Conservation (phyloP, 805 yeast genomes). For the Yarrowia deformans region DNA sequence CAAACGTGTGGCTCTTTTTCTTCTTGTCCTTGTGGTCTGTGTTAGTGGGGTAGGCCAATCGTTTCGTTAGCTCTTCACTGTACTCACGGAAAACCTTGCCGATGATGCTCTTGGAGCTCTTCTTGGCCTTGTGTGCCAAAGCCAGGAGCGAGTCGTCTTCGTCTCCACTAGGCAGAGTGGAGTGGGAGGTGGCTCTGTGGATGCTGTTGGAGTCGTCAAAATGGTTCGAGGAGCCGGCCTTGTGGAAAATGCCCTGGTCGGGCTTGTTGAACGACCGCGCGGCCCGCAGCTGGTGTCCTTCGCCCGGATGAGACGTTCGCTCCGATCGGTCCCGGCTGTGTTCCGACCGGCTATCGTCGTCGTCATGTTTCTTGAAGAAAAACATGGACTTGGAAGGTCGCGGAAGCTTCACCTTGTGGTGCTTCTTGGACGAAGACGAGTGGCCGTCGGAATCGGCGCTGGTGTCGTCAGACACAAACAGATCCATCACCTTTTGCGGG, state of each 20-base stretch:
- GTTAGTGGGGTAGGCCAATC: slow-evolving; percentile 21
- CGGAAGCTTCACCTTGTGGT: slow-evolving; percentile 25
- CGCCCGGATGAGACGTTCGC: slow-evolving; percentile 11
- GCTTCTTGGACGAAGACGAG: slow-evolving; percentile 13
- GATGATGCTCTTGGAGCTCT: slow-evolving; percentile 14
- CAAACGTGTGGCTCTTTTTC: slow-evolving; percentile 23
- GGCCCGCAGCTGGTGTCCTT: slow-evolving; percentile 18
- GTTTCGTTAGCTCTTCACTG: too few relatives aligned
- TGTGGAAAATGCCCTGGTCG: slow-evolving; percentile 31
- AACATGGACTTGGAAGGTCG: slow-evolving; percentile 37
- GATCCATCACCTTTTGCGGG: slow-evolving; percentile 35
- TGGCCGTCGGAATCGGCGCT: slow-evolving; percentile 7
- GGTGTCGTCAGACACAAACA: slow-evolving; percentile 32
- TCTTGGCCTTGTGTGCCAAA: slow-evolving; percentile 24
- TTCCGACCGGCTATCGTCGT: slow-evolving; percentile 23
- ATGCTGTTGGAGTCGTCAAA: slow-evolving; percentile 19
- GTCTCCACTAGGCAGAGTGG: slow-evolving; percentile 22
- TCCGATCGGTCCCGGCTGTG: not conserved
- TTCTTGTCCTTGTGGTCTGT: slow-evolving; percentile 34
- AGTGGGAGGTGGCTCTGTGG: slow-evolving; percentile 10
- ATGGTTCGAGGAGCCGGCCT: slow-evolving; percentile 21
- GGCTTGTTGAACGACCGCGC: slow-evolving; percentile 32
- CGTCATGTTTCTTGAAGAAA: slow-evolving; percentile 36
- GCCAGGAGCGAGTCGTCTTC: slow-evolving; percentile 14
- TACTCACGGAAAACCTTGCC: slow-evolving; percentile 39